phyloP scores from a whole-genome alignment of 2,329 filamentous ascomycete species.

The Plectosphaerella plurivora region DNA sequence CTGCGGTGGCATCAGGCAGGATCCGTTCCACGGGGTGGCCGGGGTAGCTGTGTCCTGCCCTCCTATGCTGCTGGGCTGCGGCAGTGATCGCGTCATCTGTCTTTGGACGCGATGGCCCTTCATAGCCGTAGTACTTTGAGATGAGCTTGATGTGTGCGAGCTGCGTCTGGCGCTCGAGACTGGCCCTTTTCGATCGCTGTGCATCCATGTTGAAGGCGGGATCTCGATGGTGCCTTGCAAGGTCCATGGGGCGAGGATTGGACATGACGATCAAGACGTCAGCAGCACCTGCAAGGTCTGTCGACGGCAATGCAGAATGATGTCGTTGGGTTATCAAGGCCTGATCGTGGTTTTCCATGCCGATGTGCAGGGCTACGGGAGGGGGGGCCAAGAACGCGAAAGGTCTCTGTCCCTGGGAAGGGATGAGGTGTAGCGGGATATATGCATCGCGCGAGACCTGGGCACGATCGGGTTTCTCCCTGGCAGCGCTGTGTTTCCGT shows the following conservation, averaged over 20 bases:
- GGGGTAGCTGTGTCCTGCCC: constrained; percentile 9
- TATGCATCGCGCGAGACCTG: constrained; percentile 5
- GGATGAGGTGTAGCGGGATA: constrained; percentile 9
- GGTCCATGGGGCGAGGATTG: constrained; percentile 1
- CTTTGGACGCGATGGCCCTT: constrained; percentile 34
- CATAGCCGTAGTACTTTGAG: constrained; percentile 31
- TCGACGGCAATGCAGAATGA: constrained; percentile 6
- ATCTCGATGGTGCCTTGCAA: background rate
- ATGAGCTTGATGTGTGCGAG: constrained; percentile 32
- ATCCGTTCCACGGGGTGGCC: background rate
- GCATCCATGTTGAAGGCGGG: background rate
- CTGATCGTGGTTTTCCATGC: constrained; percentile 8
- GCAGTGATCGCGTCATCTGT: constrained; percentile 14
- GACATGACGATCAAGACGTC: constrained; percentile 7
- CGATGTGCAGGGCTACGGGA: constrained; percentile 5
- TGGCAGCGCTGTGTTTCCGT: constrained; percentile 5
- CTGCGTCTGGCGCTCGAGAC: constrained; percentile 31
- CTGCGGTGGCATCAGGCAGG: background rate
- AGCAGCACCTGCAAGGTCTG: constrained; percentile 2
- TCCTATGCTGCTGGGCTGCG: constrained; percentile 7
- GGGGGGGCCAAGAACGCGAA: constrained; percentile 1
- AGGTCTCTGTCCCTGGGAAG: constrained; percentile 1
- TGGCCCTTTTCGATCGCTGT: background rate
- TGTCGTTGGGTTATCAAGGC: constrained; percentile 7
- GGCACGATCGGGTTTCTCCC: background rate